phyloP scores from a whole-genome alignment of 352 stramenopile species.

The Phytophthora colocasiae region DNA sequence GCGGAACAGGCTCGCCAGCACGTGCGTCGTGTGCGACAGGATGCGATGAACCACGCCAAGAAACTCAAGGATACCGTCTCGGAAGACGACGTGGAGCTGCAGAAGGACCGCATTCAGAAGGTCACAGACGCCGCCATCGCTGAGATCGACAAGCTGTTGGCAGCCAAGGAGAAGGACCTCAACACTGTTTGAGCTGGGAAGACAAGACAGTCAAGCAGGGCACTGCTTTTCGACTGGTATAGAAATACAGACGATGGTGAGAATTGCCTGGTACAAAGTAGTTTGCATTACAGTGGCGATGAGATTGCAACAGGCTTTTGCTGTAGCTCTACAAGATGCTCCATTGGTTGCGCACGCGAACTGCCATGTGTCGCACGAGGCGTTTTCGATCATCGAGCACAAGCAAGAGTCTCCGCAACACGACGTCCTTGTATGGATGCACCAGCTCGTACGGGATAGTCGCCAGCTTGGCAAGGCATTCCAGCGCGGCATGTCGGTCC shows the following conservation, averaged over 20 bases:
- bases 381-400: slow-evolving; percentile 90
- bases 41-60: slow-evolving; percentile 85
- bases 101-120: slow-evolving; percentile 84
- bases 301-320: slow-evolving; percentile 10
- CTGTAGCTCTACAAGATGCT: slow-evolving; percentile 80
- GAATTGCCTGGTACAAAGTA: slow-evolving; percentile 11
- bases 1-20: slow-evolving; percentile 83
- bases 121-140: slow-evolving; percentile 73
- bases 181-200: slow-evolving; percentile 50
- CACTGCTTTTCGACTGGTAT: slow-evolving; percentile 11
- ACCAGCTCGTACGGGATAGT: slow-evolving; percentile 89
- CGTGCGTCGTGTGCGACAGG: slow-evolving; percentile 84
- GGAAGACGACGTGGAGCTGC: slow-evolving; percentile 79
- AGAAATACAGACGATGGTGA: slow-evolving; percentile 30
- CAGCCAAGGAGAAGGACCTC: slow-evolving; percentile 84
- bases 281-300: slow-evolving; percentile 19
- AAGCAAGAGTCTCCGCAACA: slow-evolving; percentile 77
- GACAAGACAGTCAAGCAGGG: neutral
- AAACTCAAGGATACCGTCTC: slow-evolving; percentile 85
- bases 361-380: slow-evolving; percentile 85
- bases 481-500: slow-evolving; percentile 76
- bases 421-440: slow-evolving; percentile 87
- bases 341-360: slow-evolving; percentile 92
- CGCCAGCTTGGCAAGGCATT: slow-evolving; percentile 80
- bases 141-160: slow-evolving; percentile 79